Conservation (phyloP, 441 rosid genomes). For the Bruguiera hainesii region DNA sequence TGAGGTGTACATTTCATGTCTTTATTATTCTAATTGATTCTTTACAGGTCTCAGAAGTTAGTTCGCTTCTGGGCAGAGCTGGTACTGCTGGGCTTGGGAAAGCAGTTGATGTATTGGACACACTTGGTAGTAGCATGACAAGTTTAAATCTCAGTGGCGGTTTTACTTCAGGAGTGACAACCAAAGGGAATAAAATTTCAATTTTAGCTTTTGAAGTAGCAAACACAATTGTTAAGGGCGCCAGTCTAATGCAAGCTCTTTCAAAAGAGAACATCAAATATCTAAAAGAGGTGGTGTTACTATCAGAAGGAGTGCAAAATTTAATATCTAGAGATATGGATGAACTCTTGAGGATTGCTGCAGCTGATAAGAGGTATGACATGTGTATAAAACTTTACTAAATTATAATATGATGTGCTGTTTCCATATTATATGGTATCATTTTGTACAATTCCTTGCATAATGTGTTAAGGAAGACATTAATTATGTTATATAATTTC, state of each 20-base stretch:
- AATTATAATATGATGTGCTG: not conserved
- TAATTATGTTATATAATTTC: slow-evolving; percentile 17
- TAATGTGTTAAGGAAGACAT: not conserved
- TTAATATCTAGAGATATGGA: slow-evolving; percentile 86
- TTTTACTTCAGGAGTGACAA: slow-evolving; percentile 71
- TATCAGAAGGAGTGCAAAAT: slow-evolving; percentile 84
- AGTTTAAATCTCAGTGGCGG: slow-evolving; percentile 66
- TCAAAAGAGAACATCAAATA: slow-evolving; percentile 61
- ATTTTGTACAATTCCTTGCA: slow-evolving; percentile 3
- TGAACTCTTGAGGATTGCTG: slow-evolving; percentile 72
- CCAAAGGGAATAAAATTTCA: slow-evolving; percentile 80
- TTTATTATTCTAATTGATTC: not conserved
- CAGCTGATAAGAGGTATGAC: slow-evolving; percentile 84
- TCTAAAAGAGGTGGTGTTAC: slow-evolving; percentile 85
- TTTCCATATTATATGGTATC: slow-evolving; percentile 3
- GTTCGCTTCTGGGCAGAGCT: slow-evolving; percentile 85
- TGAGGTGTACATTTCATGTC: not conserved
- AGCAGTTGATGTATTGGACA: slow-evolving; percentile 93
- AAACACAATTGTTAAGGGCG: slow-evolving; percentile 91
- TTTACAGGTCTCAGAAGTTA: slow-evolving; percentile 84
- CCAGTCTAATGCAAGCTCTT: slow-evolving; percentile 89
- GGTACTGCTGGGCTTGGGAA: slow-evolving; percentile 83
- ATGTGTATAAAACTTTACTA: slow-evolving; percentile 14
- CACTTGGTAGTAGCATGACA: slow-evolving; percentile 96
- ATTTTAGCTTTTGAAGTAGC: slow-evolving; percentile 98